These are phyloP conservation scores for Lentinus brumalis DNA, from an alignment of 768 basidiomycete species.

Conservation along the genomic window DNA sequence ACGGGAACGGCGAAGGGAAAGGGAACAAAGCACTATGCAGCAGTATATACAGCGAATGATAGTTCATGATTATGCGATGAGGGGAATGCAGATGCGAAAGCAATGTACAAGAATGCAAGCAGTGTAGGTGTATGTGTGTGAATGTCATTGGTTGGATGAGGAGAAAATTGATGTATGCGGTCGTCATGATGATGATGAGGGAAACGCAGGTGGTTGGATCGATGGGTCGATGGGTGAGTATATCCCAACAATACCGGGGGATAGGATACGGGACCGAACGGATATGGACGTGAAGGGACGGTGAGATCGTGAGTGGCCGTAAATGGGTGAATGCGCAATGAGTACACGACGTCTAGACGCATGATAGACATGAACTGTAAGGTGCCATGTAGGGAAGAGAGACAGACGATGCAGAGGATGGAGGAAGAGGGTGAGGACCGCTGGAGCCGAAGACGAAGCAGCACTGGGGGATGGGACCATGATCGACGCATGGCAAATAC, in stretches of 20 bases:
- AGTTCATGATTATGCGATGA: slow-evolving; percentile 17
- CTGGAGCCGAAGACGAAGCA: neutral
- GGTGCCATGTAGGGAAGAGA: neutral
- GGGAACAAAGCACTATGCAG: neutral
- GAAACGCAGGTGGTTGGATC: neutral
- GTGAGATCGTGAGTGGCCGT: neutral
- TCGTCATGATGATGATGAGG: neutral
- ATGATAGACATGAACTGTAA: neutral
- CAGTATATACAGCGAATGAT: slow-evolving; percentile 15
- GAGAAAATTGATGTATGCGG: neutral
- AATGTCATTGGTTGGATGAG: neutral
- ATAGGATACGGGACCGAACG: slow-evolving; percentile 13
- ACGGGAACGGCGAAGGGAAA: neutral
- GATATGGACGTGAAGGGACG: slow-evolving; percentile 1
- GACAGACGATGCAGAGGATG: neutral
- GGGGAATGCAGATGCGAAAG: slow-evolving; percentile 11
- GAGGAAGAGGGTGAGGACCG: neutral
- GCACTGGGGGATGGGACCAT: neutral
- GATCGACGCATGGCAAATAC: neutral
- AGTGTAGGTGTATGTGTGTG: neutral
- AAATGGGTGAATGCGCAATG: neutral
- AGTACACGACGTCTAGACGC: neutral
- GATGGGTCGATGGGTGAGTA: neutral
- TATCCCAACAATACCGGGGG: slow-evolving; percentile 14
- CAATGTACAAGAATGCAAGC: slow-evolving; percentile 3